Percentiles rank a stretch among this genome's conserved stretches.
Evolutionary conservation across 2,329 filamentous ascomycete species (phyloP).

Genomic region (Hymenoscyphus repandus): DNA sequence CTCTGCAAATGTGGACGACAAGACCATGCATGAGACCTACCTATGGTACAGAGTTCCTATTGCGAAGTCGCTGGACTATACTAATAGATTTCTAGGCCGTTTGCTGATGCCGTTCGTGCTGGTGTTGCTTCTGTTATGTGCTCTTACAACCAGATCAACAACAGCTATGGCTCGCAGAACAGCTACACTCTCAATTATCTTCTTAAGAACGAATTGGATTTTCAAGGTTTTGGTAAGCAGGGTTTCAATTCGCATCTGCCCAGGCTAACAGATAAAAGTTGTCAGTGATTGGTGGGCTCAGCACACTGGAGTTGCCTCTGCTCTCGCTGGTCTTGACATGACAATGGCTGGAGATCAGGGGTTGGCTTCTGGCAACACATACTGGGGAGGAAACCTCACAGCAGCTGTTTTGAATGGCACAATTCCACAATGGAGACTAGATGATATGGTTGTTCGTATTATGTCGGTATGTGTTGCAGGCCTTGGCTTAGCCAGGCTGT

Average conservation of each 20-base stretch:
- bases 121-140: constrained; percentile 78
- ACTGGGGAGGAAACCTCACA: constrained; percentile 82
- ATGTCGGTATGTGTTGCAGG: constrained; percentile 50
- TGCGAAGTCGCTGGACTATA: neutral
- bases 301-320: constrained; percentile 61
- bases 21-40: constrained; percentile 56
- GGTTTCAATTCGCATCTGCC: neutral
- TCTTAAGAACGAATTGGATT: constrained; percentile 74
- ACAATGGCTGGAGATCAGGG: constrained; percentile 76
- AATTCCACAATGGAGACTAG: constrained; percentile 77
- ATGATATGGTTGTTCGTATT: constrained; percentile 88
- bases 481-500: neutral
- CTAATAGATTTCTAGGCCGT: constrained; percentile 36
- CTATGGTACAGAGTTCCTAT: constrained; percentile 38
- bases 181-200: constrained; percentile 68
- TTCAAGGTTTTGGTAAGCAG: constrained; percentile 63
- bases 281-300: constrained; percentile 78
- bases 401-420: constrained; percentile 85
- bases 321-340: constrained; percentile 79
- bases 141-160: constrained; percentile 70
- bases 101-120: constrained; percentile 54
- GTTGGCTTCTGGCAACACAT: constrained; percentile 59
- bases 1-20: constrained; percentile 59
- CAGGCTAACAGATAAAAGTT: constrained; percentile 36
- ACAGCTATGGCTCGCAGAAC: constrained; percentile 75